Percentiles rank a stretch among this genome's conserved stretches.
phyloP scores from a whole-genome alignment of 2,329 filamentous ascomycete species.

The Cladosporium halotolerans region DNA sequence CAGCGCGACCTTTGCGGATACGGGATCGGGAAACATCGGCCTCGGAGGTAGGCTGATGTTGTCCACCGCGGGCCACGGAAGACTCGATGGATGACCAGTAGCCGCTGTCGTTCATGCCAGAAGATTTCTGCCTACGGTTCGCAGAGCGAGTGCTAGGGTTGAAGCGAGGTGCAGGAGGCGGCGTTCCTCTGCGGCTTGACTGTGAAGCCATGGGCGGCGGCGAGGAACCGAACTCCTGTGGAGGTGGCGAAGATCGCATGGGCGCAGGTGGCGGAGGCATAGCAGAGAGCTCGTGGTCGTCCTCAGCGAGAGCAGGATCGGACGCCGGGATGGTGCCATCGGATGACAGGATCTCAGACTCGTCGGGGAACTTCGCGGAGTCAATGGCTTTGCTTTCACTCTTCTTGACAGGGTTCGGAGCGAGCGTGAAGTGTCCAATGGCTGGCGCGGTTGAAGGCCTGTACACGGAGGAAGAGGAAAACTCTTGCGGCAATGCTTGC shows the following conservation, averaged over 20 bases:
- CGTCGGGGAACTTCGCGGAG: constrained; percentile 46
- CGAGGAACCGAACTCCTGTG: constrained; percentile 75
- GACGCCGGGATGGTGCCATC: constrained; percentile 48
- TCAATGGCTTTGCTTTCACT: constrained; percentile 40
- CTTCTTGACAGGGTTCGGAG: constrained; percentile 26
- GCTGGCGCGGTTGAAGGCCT: constrained; percentile 36
- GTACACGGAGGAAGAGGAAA: constrained; percentile 17
- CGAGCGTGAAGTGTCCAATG: constrained; percentile 31
- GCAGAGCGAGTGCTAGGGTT: constrained; percentile 57
- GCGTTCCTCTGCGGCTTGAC: constrained; percentile 61
- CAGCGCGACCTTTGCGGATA: constrained; percentile 82
- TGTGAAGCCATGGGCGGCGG: constrained; percentile 76
- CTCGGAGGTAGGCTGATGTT: constrained; percentile 65
- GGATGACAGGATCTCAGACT: constrained; percentile 42
- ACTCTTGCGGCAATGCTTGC: constrained; percentile 25
- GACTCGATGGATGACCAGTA: constrained; percentile 97
- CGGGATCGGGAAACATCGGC: constrained; percentile 62
- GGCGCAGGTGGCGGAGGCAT: constrained; percentile 37
- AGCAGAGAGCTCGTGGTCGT: constrained; percentile 33
- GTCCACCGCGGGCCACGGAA: constrained; percentile 66
- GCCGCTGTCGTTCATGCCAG: constrained; percentile 83
- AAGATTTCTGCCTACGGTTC: constrained; percentile 69
- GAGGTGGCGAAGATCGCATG: constrained; percentile 63
- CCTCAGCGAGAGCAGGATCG: constrained; percentile 44
- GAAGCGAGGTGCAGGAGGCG: constrained; percentile 61